Evolutionary conservation across 2,329 filamentous ascomycete species (phyloP).

Genomic region (Sporothrix humicola): DNA sequence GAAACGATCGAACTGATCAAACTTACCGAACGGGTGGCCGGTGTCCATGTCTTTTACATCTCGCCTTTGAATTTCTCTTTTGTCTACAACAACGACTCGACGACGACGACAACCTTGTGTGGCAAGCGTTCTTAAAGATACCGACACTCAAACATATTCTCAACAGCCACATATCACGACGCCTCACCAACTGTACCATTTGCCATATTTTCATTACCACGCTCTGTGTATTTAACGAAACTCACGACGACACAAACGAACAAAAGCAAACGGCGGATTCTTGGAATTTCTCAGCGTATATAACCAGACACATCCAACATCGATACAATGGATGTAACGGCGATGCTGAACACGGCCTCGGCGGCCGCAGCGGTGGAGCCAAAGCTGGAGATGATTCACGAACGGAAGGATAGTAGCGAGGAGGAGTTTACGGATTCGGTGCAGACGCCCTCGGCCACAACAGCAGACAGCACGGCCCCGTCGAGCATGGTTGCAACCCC

Average conservation of each 20-base stretch:
- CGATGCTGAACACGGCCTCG: conserved; percentile 49
- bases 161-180: background rate
- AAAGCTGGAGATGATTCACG: conserved; percentile 1
- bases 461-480: conserved; percentile 38
- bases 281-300: background rate
- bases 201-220: too few relatives aligned
- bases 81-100: background rate
- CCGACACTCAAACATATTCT: background rate
- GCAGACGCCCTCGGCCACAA: conserved; percentile 40
- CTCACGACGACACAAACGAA: background rate
- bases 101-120: background rate
- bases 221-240: background rate
- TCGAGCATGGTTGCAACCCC: conserved; percentile 45
- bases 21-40: background rate
- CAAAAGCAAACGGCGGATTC: background rate
- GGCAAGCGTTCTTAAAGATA: background rate
- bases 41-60: conserved; percentile 7
- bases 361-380: conserved; percentile 37
- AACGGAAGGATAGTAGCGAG: conserved; percentile 28
- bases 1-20: conserved; percentile 4
- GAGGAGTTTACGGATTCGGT: conserved; percentile 36
- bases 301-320: too few relatives aligned
- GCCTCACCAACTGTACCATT: background rate
- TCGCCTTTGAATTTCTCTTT: background rate
- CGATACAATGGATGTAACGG: conserved; percentile 52